These are phyloP conservation scores for Aspergillus sojae DNA, from an alignment of 2,329 filamentous ascomycete species.

Conservation along the genomic window DNA sequence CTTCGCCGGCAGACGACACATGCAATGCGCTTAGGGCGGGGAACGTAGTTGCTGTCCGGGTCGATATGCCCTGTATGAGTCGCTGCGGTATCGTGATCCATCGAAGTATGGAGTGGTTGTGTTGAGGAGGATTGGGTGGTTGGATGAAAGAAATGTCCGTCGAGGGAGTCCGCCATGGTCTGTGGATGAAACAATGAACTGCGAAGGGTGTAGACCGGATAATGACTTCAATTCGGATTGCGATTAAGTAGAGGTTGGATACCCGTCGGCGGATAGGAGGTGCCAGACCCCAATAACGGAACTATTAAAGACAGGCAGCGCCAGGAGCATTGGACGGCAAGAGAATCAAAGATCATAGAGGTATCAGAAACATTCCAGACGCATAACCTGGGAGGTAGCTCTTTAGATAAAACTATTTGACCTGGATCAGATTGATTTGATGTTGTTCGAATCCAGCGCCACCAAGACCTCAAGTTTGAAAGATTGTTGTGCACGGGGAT, in stretches of 20 bases:
- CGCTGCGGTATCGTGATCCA: slow-evolving; percentile 21
- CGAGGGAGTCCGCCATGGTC: slow-evolving; percentile 56
- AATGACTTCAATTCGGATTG: neutral
- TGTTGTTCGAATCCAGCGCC: neutral
- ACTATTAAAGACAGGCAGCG: neutral
- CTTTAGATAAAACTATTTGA: neutral
- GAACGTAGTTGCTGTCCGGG: slow-evolving; percentile 60
- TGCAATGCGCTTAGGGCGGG: slow-evolving; percentile 88
- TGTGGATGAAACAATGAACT: neutral
- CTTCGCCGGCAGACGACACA: slow-evolving; percentile 92
- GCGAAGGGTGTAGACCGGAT: neutral
- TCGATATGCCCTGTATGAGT: slow-evolving; percentile 42
- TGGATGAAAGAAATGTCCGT: slow-evolving; percentile 55
- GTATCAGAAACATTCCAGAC: neutral
- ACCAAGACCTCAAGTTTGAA: neutral
- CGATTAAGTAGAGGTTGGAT: neutral
- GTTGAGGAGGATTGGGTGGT: slow-evolving; percentile 34
- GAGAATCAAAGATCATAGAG: neutral
- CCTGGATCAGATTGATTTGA: neutral
- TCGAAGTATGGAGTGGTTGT: slow-evolving; percentile 17
- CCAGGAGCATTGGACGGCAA: neutral
- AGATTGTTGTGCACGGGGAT: neutral
- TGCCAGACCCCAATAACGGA: slow-evolving; percentile 15
- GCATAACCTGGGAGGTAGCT: neutral
- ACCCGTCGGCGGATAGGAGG: slow-evolving; percentile 10